Evolutionary conservation across 176 grass and related monocot species (phyloP).

Genomic region (Ensete ventricosum): DNA sequence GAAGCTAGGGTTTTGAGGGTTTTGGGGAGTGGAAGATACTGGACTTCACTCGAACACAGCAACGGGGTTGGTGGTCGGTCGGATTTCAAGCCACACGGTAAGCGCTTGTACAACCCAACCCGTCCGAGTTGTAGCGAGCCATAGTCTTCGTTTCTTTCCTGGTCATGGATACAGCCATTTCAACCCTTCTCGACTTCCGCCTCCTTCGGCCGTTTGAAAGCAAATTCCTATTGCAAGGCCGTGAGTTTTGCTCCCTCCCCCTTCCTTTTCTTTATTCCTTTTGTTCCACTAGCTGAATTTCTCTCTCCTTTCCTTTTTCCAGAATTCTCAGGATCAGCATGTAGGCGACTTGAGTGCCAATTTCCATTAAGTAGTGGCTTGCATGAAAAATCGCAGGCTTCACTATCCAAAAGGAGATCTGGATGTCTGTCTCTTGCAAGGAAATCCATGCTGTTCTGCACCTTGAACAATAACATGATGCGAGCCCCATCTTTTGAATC

Average conservation of each 20-base stretch:
- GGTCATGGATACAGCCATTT: neutral
- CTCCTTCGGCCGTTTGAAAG: neutral
- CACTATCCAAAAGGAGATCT: neutral
- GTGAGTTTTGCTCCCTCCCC: neutral
- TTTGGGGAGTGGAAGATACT: neutral
- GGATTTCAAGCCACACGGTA: neutral
- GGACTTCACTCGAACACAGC: neutral
- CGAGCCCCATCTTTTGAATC: neutral
- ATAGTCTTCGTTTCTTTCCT: neutral
- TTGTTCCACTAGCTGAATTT: neutral
- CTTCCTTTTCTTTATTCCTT: neutral
- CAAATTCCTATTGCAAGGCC: neutral
- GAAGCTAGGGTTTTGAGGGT: conserved; percentile 3
- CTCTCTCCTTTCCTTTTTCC: neutral
- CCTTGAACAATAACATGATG: conserved; percentile 2
- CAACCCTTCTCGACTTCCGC: neutral
- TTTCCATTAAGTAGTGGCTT: neutral
- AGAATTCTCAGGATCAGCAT: neutral
- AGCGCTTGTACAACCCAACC: neutral
- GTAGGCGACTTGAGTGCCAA: neutral
- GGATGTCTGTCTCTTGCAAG: neutral
- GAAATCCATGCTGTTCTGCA: neutral
- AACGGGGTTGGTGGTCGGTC: neutral
- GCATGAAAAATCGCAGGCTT: neutral
- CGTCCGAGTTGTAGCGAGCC: neutral